These are phyloP conservation scores for Pulicaria dysenterica DNA, from an alignment of 129 eudicot species.

Conservation along the genomic window DNA sequence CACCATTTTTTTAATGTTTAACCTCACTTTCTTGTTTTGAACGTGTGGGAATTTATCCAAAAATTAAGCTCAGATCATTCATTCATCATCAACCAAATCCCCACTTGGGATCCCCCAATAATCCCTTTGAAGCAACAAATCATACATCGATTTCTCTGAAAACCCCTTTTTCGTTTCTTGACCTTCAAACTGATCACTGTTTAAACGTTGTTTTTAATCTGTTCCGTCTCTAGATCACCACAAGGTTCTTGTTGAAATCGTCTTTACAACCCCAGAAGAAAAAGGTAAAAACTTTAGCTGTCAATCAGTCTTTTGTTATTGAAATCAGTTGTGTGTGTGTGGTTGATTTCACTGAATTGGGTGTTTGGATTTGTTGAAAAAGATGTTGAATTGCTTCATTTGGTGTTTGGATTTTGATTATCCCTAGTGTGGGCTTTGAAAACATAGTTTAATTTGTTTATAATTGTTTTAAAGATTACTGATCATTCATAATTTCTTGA, in stretches of 20 bases:
- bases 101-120: conserved; percentile 21
- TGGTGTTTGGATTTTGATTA: background rate
- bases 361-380: background rate
- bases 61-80: background rate
- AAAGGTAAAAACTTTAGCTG: conserved; percentile 14
- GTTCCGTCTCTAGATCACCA: background rate
- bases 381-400: background rate
- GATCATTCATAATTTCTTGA: background rate
- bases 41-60: conserved; percentile 10
- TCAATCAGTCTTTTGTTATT: background rate
- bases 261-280: conserved; percentile 20
- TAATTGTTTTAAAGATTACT: background rate
- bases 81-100: conserved; percentile 15
- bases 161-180: background rate
- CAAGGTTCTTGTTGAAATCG: conserved; percentile 25
- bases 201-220: background rate
- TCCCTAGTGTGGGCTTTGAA: background rate
- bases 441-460: background rate
- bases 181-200: conserved; percentile 5
- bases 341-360: background rate
- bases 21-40: conserved; percentile 24
- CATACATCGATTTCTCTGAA: background rate
- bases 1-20: conserved; percentile 4
- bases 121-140: background rate
- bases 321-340: conserved; percentile 11